phyloP scores from a whole-genome alignment of 768 basidiomycete species.

The Jaapia argillacea region DNA sequence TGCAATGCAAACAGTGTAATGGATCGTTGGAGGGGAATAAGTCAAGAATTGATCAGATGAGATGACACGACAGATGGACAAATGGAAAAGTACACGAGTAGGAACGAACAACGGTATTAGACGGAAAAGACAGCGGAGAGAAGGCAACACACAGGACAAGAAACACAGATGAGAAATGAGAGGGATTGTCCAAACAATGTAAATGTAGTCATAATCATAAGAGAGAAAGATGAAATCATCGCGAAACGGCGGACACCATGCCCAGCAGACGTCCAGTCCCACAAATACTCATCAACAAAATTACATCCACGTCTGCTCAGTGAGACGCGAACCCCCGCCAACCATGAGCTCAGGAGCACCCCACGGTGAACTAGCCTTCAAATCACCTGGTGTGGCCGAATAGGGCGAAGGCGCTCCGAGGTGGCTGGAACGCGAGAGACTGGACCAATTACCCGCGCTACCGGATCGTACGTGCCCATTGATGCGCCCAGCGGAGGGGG shows the following conservation, averaged over 20 bases:
- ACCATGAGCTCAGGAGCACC: slow-evolving; percentile 40
- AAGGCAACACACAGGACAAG: not conserved
- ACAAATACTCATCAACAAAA: not conserved
- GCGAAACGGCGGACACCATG: too few species aligned
- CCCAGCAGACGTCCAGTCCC: too few species aligned
- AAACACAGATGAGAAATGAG: not conserved
- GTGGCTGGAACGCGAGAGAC: slow-evolving; percentile 43
- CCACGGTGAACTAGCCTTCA: slow-evolving; percentile 51
- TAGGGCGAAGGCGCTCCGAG: slow-evolving; percentile 39
- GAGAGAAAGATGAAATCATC: not conserved
- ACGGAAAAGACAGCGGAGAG: not conserved
- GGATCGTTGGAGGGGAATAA: too few species aligned
- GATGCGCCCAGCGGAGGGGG: slow-evolving; percentile 28
- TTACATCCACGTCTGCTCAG: slow-evolving; percentile 56
- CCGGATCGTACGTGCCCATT: slow-evolving; percentile 69
- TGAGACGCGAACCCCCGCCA: slow-evolving; percentile 38
- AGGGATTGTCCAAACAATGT: not conserved
- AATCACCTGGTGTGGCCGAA: slow-evolving; percentile 47
- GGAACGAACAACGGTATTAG: too few species aligned
- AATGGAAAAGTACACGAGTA: too few species aligned
- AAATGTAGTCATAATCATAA: not conserved
- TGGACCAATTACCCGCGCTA: slow-evolving; percentile 75
- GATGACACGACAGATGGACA: too few species aligned
- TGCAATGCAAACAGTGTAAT: too few species aligned
- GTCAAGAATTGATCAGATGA: too few species aligned